Evolutionary conservation across 176 grass and related monocot species (phyloP).

Genomic region (Calamus simplicifolius): DNA sequence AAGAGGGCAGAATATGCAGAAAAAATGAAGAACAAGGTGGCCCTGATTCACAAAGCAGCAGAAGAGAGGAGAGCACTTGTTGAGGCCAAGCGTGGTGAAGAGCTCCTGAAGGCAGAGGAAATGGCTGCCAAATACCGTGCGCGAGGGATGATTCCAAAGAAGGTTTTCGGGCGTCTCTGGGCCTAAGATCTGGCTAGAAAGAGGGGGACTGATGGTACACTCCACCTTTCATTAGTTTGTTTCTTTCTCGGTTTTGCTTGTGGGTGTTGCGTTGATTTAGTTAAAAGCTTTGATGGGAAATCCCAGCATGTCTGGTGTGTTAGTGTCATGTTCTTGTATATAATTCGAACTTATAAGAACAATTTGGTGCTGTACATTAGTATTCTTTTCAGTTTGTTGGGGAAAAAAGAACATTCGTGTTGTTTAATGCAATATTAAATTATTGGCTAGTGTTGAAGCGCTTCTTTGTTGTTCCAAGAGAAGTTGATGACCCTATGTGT

Average conservation of each 20-base stretch:
- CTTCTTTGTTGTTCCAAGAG: too few relatives aligned
- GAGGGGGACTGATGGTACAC: not conserved
- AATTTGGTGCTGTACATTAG: not conserved
- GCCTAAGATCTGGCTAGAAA: constrained; percentile 12
- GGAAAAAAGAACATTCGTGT: too few relatives aligned
- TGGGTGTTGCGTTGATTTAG: not conserved
- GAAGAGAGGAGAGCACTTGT: constrained; percentile 54
- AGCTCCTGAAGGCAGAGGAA: constrained; percentile 39
- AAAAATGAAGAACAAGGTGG: constrained; percentile 52
- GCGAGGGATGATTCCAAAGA: constrained; percentile 38
- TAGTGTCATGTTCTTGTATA: not conserved
- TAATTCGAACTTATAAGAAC: not conserved
- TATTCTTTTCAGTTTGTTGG: not conserved
- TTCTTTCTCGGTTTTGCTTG: not conserved
- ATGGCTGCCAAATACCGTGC: constrained; percentile 35
- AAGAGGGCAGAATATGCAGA: constrained; percentile 46
- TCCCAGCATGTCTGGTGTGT: not conserved
- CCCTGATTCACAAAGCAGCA: constrained; percentile 31
- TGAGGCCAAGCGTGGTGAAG: constrained; percentile 35
- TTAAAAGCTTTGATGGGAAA: not conserved
- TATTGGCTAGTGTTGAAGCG: too few relatives aligned
- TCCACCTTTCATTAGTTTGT: not conserved
- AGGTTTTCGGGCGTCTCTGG: constrained; percentile 30
- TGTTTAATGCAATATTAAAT: too few relatives aligned
- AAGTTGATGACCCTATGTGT: too few relatives aligned